These are phyloP conservation scores for Coemansia sp. DNA, from an alignment of 192 early-diverging fungal genomes.

Conservation along the genomic window DNA sequence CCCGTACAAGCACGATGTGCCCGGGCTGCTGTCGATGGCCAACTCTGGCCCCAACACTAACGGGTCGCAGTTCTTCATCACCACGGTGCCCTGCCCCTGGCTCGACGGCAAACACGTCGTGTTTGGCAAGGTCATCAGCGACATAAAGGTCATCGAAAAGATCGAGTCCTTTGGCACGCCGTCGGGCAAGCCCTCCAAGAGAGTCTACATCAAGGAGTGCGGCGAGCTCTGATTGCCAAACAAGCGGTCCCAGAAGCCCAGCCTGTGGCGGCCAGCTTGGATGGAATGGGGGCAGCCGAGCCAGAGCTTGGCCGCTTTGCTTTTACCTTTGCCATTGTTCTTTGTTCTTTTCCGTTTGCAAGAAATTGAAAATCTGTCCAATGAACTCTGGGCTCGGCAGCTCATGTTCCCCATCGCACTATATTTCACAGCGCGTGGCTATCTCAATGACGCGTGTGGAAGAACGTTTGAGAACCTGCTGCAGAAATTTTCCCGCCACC, in stretches of 20 bases:
- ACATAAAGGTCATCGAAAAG: constrained; percentile 66
- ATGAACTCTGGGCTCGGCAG: no score
- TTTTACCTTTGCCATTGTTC: no score
- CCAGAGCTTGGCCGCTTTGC: no score
- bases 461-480: no score
- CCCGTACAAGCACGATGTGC: constrained; percentile 59
- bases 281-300: no score
- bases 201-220: constrained; percentile 61
- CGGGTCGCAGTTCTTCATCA: constrained; percentile 83
- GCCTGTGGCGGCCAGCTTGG: neutral
- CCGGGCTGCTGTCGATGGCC: constrained; percentile 75
- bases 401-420: no score
- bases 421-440: no score
- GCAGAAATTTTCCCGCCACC: no score
- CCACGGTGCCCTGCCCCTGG: constrained; percentile 64
- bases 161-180: constrained; percentile 61
- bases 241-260: neutral
- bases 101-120: constrained; percentile 77
- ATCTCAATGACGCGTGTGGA: no score
- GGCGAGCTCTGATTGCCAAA: constrained; percentile 52
- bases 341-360: no score
- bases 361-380: no score
- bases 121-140: constrained; percentile 73
- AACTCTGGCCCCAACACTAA: constrained; percentile 76
- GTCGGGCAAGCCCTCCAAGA: constrained; percentile 56